Conservation (phyloP, 345 rosid genomes). For the Boechera retrofracta region DNA sequence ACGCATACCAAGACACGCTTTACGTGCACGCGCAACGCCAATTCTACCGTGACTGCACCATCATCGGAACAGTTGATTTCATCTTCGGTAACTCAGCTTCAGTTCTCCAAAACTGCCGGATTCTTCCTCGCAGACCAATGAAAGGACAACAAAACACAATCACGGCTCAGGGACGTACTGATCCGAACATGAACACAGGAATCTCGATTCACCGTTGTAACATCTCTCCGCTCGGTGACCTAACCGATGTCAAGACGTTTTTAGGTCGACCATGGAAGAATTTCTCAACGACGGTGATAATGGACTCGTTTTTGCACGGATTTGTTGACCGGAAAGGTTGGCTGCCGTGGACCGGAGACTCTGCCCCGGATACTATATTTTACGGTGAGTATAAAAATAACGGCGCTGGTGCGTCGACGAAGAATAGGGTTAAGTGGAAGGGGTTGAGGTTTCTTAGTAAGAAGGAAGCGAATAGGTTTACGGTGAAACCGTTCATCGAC, state of each 20-base stretch:
- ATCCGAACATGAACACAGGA: conserved; percentile 83
- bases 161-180: conserved; percentile 72
- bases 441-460: conserved; percentile 53
- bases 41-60: conserved; percentile 72
- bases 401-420: conserved; percentile 61
- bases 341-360: conserved; percentile 73
- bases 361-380: conserved; percentile 68
- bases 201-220: conserved; percentile 75
- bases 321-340: conserved; percentile 64
- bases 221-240: conserved; percentile 55
- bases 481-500: conserved; percentile 57
- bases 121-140: conserved; percentile 66
- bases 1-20: conserved; percentile 83
- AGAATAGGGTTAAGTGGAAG: conserved; percentile 72
- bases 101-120: conserved; percentile 67
- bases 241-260: conserved; percentile 54
- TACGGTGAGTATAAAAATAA: conserved; percentile 65
- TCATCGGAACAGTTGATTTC: conserved; percentile 80
- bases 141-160: conserved; percentile 69
- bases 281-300: conserved; percentile 62
- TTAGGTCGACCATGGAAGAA: conserved; percentile 83
- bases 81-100: conserved; percentile 85
- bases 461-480: conserved; percentile 56
- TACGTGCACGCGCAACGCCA: conserved; percentile 80
- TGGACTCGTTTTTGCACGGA: conserved; percentile 54